phyloP scores from a whole-genome alignment of 345 rosid genomes.

The Odontarrhena argentea region DNA sequence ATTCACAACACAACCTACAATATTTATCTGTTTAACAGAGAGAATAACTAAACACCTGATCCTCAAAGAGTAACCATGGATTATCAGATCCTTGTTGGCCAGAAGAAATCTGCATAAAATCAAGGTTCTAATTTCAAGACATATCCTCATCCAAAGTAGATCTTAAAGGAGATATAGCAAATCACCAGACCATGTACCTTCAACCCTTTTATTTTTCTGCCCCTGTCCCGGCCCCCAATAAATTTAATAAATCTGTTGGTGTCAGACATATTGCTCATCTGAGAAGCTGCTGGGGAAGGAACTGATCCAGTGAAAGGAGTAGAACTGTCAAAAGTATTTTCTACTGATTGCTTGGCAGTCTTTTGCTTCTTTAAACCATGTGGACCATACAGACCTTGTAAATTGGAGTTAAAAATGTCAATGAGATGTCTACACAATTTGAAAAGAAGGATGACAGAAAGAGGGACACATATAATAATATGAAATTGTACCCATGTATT shows the following conservation, averaged over 20 bases:
- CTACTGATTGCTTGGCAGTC: conserved; percentile 60
- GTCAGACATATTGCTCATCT: conserved; percentile 91
- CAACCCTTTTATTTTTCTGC: conserved; percentile 68
- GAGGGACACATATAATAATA: not conserved
- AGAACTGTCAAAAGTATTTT: conserved; percentile 56
- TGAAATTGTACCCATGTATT: conserved; percentile 1
- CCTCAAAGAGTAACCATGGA: conserved; percentile 93
- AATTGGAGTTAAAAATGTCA: conserved; percentile 34
- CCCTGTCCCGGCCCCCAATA: conserved; percentile 67
- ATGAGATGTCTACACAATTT: conserved; percentile 4
- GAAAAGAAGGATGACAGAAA: conserved; percentile 7
- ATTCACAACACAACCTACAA: conserved; percentile 22
- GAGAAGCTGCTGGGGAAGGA: conserved; percentile 84
- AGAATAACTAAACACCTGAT: conserved; percentile 62
- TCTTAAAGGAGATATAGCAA: conserved; percentile 13
- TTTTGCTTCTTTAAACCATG: conserved; percentile 74
- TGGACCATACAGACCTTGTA: conserved; percentile 67
- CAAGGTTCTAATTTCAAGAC: conserved; percentile 34
- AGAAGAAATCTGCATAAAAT: conserved; percentile 60
- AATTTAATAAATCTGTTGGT: conserved; percentile 65
- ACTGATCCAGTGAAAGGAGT: conserved; percentile 53
- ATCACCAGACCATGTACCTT: conserved; percentile 55
- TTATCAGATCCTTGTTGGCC: conserved; percentile 75
- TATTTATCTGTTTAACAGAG: conserved; percentile 15
- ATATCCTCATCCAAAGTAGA: conserved; percentile 22